These are phyloP conservation scores for Fusarium subtropicale DNA, from an alignment of 2,329 filamentous ascomycete species.

Conservation along the genomic window DNA sequence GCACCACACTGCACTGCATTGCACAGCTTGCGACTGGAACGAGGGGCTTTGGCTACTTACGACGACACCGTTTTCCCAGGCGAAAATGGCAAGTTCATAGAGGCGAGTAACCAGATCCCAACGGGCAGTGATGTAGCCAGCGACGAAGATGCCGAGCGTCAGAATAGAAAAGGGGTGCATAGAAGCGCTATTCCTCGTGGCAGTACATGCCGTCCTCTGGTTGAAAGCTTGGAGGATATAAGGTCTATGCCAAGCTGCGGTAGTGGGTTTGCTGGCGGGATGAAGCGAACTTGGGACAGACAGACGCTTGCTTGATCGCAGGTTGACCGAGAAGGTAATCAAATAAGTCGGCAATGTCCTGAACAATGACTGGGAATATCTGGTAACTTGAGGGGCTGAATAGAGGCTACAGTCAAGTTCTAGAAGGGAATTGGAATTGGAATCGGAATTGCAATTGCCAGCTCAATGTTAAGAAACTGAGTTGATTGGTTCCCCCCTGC, in stretches of 20 bases:
- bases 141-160: slow-evolving; percentile 97
- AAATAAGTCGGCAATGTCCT: slow-evolving; percentile 1
- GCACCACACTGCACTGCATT: neutral
- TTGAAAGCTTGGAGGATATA: slow-evolving; percentile 25
- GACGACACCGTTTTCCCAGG: slow-evolving; percentile 98
- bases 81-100: slow-evolving; percentile 97
- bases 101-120: slow-evolving; percentile 98
- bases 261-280: slow-evolving; percentile 40
- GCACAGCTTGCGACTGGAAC: neutral
- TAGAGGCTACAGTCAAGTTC: slow-evolving; percentile 1
- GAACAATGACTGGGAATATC: neutral
- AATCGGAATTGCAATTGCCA: slow-evolving; percentile 32
- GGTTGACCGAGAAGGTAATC: neutral
- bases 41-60: slow-evolving; percentile 63
- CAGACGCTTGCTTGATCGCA: slow-evolving; percentile 14
- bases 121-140: slow-evolving; percentile 98
- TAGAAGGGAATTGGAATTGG: slow-evolving; percentile 20
- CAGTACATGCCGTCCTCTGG: slow-evolving; percentile 57
- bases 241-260: slow-evolving; percentile 40
- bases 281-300: slow-evolving; percentile 5
- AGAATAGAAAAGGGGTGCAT: slow-evolving; percentile 99
- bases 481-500: slow-evolving; percentile 42
- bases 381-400: neutral
- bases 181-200: slow-evolving; percentile 60
- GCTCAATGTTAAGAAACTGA: slow-evolving; percentile 30